Evolutionary conservation across 129 eudicot species (phyloP).

Genomic region (Calendula officinalis): DNA sequence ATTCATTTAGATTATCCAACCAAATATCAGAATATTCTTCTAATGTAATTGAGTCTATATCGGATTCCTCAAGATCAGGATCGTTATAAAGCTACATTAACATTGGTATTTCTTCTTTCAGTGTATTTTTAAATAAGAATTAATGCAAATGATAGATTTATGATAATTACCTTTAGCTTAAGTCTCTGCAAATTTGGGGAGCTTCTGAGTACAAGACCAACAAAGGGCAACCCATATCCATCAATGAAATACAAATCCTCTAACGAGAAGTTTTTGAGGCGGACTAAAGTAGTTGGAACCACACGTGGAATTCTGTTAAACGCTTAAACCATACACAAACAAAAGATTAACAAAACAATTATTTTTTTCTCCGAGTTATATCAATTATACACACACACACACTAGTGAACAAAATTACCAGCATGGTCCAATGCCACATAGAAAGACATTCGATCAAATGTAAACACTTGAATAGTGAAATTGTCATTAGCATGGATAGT

Average conservation of each 20-base stretch:
- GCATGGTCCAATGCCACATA: neutral
- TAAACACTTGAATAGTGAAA: neutral
- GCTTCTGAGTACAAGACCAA: neutral
- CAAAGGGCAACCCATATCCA: neutral
- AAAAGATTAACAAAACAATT: neutral
- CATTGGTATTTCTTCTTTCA: neutral
- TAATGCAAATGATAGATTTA: neutral
- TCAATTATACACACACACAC: neutral
- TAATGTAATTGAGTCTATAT: neutral
- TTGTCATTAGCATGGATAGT: too few relatives aligned
- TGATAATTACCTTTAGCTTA: neutral
- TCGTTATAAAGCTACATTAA: neutral
- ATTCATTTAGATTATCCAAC: constrained; percentile 1
- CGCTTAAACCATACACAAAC: neutral
- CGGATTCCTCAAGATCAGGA: neutral
- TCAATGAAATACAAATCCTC: neutral
- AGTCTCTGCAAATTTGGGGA: neutral
- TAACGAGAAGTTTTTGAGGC: neutral
- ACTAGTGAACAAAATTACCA: neutral
- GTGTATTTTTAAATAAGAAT: neutral
- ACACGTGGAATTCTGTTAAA: neutral
- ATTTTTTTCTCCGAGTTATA: too few relatives aligned
- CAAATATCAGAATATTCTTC: neutral
- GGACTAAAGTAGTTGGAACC: neutral
- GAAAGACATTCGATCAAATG: neutral